Evolutionary conservation across 768 basidiomycete species (phyloP), one percentile per base, ranked within the genome.

Genomic region (Lentinus tigrinus): DNA sequence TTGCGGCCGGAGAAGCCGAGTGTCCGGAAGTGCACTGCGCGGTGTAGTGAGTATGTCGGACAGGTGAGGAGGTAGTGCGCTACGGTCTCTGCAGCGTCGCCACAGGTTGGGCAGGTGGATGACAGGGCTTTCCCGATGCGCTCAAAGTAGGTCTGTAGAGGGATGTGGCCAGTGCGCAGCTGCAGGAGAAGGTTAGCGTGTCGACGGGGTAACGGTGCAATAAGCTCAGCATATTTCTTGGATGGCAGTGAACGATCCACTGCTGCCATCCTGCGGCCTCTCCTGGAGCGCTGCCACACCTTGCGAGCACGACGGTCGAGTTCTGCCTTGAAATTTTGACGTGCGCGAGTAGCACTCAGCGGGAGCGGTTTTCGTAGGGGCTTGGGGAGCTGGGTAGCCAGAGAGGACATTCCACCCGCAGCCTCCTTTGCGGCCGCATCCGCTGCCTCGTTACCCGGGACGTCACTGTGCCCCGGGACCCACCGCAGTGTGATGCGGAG

Each of bases 81-180:
- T 13, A 68, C 63, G 3, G 64, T 62, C 39, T 67, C 66, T 2
- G 14, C 24, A 3, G n/a, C 23, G 0, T 6, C 19, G 2, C 26
- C n/a, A 47, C 66, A 67, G 2, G 42, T 27, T 11, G 62, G 64
- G 54, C 67, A 68, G 3, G 16, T 19, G 0, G 54, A 24, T 2
- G 50, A 21, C 47, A 38, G 49, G 1, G 55, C 51, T 38, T 49
- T 50, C 1, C 47, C 27, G 17, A 68, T 64, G 10, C 58, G 54
- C 21, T 50, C 31, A 1, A 67, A 68, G 64, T 74, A 66, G 8
- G 60, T 37, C 38, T 72, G 67, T 0, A 75, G 67, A 0, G 70
- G 67, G 14, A 53, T 55, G 47, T 76, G 75, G 3, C 70, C 68
- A 3, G 72, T 72, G 7, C 70, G 40, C 0, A 77, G 67, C 39